Evolutionary conservation across 1,284 basidiomycete genomes (phyloP).

Genomic region (Filobasidium uniguttulatum): DNA sequence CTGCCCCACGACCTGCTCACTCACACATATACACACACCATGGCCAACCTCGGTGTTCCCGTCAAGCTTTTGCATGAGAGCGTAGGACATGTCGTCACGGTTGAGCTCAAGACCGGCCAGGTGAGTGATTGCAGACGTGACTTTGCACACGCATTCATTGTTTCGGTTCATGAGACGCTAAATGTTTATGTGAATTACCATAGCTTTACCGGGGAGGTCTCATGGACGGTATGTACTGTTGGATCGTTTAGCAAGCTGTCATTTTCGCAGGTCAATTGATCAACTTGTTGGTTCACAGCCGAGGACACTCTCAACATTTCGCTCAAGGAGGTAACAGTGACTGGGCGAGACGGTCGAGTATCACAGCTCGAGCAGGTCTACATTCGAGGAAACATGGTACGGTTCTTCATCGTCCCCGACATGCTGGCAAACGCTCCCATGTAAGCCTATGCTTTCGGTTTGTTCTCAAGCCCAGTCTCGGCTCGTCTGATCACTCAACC

Average conservation of each 20-base stretch:
- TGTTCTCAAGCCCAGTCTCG: neutral
- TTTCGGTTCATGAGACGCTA: too few relatives aligned
- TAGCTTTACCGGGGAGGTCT: slow-evolving; percentile 95
- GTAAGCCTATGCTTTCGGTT: slow-evolving; percentile 43
- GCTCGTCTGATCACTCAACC: neutral
- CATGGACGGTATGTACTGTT: slow-evolving; percentile 75
- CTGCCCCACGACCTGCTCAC: too few relatives aligned
- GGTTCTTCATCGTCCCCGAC: slow-evolving; percentile 97
- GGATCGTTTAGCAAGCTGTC: too few relatives aligned
- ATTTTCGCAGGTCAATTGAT: too few relatives aligned
- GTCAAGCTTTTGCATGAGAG: slow-evolving; percentile 87
- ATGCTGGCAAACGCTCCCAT: slow-evolving; percentile 99
- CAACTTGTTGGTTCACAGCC: too few relatives aligned
- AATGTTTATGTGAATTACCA: too few relatives aligned
- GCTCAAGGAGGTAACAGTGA: slow-evolving; percentile 91
- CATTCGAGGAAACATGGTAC: slow-evolving; percentile 85
- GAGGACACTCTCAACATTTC: slow-evolving; percentile 98
- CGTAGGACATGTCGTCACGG: slow-evolving; percentile 89
- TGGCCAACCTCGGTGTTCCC: slow-evolving; percentile 63
- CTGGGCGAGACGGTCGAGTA: slow-evolving; percentile 91
- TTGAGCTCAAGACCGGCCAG: slow-evolving; percentile 87
- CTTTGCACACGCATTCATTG: neutral
- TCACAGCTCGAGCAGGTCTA: slow-evolving; percentile 99
- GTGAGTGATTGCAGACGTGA: slow-evolving; percentile 18
- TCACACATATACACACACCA: too few relatives aligned